phyloP scores from a whole-genome alignment of 202 grass and related monocot species.

The Bolboschoenoplectus hybrid region DNA sequence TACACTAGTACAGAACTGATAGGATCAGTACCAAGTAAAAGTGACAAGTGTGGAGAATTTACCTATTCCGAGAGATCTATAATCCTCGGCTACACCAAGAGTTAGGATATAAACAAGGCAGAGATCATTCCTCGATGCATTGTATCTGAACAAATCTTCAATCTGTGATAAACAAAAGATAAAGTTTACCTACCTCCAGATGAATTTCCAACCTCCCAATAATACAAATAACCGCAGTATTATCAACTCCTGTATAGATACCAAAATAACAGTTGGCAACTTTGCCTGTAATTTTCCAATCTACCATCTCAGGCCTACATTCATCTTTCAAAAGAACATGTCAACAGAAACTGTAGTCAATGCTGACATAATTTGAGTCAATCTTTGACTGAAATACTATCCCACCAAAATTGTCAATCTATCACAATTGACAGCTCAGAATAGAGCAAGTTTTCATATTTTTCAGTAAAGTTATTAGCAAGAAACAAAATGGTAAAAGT shows the following conservation, averaged over 20 bases:
- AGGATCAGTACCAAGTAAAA: background rate
- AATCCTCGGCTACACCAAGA: slow-evolving; percentile 78
- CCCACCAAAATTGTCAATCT: background rate
- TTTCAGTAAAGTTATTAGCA: background rate
- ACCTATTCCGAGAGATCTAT: slow-evolving; percentile 95
- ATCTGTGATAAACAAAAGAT: slow-evolving; percentile 54
- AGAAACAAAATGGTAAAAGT: background rate
- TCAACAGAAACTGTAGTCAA: slow-evolving; percentile 17
- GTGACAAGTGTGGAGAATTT: slow-evolving; percentile 1
- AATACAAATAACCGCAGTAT: background rate
- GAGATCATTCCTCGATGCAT: slow-evolving; percentile 67
- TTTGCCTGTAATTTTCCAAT: background rate
- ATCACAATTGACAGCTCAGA: background rate
- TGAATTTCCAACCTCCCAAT: slow-evolving; percentile 1
- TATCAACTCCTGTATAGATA: background rate
- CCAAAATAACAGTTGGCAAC: background rate
- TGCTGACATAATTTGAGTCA: background rate
- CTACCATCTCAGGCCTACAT: background rate
- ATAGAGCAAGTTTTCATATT: background rate
- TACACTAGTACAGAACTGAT: background rate
- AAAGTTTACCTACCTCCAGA: background rate
- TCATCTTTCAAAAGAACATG: background rate
- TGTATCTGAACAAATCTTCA: slow-evolving; percentile 89
- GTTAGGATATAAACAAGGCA: slow-evolving; percentile 90
- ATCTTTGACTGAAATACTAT: background rate